Evolutionary conservation across 179 eudicot genomes (phyloP).

Genomic region (Drosera spatulata): DNA sequence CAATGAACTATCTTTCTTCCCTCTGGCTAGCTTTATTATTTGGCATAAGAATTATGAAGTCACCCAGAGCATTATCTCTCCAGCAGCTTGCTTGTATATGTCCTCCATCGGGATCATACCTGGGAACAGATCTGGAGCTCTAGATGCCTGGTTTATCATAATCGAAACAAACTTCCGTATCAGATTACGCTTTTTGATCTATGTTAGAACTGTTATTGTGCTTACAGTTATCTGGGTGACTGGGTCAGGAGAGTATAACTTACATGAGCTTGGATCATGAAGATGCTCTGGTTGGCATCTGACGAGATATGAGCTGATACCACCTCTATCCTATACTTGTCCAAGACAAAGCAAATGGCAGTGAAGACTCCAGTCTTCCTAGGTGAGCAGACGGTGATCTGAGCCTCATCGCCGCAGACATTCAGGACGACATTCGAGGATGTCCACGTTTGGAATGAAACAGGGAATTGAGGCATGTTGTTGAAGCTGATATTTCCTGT

Average conservation of each 20-base stretch:
- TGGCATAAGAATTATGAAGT: not conserved
- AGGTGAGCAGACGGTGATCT: conserved; percentile 30
- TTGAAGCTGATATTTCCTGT: no score
- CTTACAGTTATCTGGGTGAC: not conserved
- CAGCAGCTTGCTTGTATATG: conserved; percentile 60
- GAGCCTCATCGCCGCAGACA: conserved; percentile 49
- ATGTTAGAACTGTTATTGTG: no score
- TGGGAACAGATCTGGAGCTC: conserved; percentile 15
- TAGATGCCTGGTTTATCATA: conserved; percentile 16
- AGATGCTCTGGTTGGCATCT: conserved; percentile 20
- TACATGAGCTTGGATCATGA: conserved; percentile 65
- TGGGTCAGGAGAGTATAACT: conserved; percentile 10
- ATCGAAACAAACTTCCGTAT: not conserved
- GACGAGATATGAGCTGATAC: conserved; percentile 34
- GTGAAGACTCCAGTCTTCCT: conserved; percentile 40
- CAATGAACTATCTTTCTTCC: no score
- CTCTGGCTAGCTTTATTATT: no score
- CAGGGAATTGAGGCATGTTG: conserved; percentile 8
- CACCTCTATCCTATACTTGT: conserved; percentile 48
- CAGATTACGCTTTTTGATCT: not conserved
- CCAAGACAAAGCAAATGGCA: conserved; percentile 36
- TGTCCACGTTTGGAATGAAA: conserved; percentile 40
- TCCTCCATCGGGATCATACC: conserved; percentile 40
- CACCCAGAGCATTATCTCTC: conserved; percentile 33
- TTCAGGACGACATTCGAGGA: conserved; percentile 57